Conservation (phyloP, 805 yeast species). For the Maudiozyma turicensis region DNA sequence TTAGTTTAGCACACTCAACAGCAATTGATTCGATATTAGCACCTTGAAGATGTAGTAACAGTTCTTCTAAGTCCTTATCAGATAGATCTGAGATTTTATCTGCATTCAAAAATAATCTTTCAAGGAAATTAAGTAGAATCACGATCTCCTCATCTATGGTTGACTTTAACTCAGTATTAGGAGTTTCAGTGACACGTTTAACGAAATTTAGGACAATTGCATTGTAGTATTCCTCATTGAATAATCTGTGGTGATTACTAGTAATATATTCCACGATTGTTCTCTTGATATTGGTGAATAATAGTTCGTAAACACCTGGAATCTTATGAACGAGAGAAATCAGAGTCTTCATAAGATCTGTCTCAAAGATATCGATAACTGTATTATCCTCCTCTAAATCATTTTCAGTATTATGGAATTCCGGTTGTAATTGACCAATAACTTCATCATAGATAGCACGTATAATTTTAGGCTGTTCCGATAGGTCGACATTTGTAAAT, state of each 20-base stretch:
- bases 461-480: neutral
- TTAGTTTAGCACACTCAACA: slow-evolving; percentile 10
- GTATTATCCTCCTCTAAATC: neutral
- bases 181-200: slow-evolving; percentile 1
- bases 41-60: slow-evolving; percentile 13
- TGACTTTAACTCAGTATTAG: neutral
- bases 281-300: slow-evolving; percentile 7
- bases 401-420: neutral
- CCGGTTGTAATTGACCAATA: neutral
- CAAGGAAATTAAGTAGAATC: slow-evolving; percentile 31
- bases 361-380: slow-evolving; percentile 1
- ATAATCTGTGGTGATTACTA: slow-evolving; percentile 6
- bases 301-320: slow-evolving; percentile 4
- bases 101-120: slow-evolving; percentile 27
- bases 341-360: slow-evolving; percentile 4
- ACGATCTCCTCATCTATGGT: slow-evolving; percentile 4
- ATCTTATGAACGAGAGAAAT: slow-evolving; percentile 6
- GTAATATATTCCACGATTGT: slow-evolving; percentile 5
- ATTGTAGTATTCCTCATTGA: slow-evolving; percentile 4
- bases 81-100: slow-evolving; percentile 5
- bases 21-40: slow-evolving; percentile 15
- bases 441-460: slow-evolving; percentile 2
- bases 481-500: slow-evolving; percentile 5
- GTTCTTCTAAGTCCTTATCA: slow-evolving; percentile 8
- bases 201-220: slow-evolving; percentile 1